Conservation (phyloP, 2,329 filamentous ascomycete genomes). For the Cryphonectria nitschkei region DNA sequence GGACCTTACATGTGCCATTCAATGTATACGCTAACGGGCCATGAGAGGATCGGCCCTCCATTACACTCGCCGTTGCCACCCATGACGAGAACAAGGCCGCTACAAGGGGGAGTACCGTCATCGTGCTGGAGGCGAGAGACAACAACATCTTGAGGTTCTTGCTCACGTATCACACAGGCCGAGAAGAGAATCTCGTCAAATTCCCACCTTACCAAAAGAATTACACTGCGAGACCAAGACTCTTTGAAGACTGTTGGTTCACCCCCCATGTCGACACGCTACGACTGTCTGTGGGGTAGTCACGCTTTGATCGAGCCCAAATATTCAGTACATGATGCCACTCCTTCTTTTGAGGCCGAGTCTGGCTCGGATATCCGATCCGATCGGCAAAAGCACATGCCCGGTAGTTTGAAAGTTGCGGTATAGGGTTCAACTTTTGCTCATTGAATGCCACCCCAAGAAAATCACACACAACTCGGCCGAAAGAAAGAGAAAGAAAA, state of each 20-base stretch:
- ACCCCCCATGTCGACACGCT: not conserved
- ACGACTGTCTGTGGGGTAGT: not conserved
- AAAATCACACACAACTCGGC: not conserved
- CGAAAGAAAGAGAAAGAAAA: not conserved
- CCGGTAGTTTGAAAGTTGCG: not conserved
- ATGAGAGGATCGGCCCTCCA: not conserved
- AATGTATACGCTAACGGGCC: slow-evolving; percentile 2
- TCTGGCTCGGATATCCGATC: slow-evolving; percentile 1
- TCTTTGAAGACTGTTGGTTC: not conserved
- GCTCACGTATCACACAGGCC: not conserved
- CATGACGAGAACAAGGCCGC: not conserved
- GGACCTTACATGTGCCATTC: slow-evolving; percentile 8
- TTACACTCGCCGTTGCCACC: not conserved
- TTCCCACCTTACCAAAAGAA: not conserved
- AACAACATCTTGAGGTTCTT: not conserved
- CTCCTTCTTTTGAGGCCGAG: not conserved
- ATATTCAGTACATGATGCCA: not conserved
- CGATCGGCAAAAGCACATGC: not conserved
- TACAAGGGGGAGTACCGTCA: not conserved
- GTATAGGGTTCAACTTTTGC: not conserved
- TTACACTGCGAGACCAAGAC: not conserved
- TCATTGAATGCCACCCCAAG: not conserved
- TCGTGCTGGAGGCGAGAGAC: not conserved
- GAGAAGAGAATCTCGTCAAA: not conserved
- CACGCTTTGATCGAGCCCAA: not conserved